Evolutionary conservation across 2,329 filamentous ascomycete species (phyloP), one percentile per base, ranked within the genome.

Genomic region (Colletotrichum lindemuthianum): DNA sequence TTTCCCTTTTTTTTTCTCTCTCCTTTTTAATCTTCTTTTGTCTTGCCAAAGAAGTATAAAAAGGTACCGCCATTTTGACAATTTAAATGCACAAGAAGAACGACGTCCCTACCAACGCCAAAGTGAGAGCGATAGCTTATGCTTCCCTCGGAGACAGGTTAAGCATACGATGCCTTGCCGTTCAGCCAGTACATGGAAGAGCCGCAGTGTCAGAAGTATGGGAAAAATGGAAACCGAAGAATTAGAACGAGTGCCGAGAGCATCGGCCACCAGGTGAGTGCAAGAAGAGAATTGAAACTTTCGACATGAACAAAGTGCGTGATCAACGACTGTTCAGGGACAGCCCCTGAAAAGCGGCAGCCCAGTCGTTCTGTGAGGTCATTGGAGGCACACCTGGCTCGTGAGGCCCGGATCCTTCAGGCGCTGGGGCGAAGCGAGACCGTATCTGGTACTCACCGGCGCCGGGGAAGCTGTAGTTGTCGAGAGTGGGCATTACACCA

Each of bases 331-430:
- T 86, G 72, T 91, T 91, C 67, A 93, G 83, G 2, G 91, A 93
- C 15, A 93, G 79, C 9, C 90, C 86, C 74, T 93, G 90, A 74
- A 92, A 92, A 6, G 83, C 77, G 57, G 80, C 79, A 33, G 84
- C 78, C 89, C 90, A 92, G 53, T 91, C 88, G 51, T 82, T 79
- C 71, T 83, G 82, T 33, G 65, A 43, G 49, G 51, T 65, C 52
- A 68, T 57, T 10, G 59, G 41, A 2, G 54, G 15, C 13, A 59
- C 44, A 40, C 53, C 52, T 11, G 55, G 39, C 5, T 78, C 76
- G 44, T 75, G 74, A 49, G 75, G 73, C 7, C 71, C 67, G 32
- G 72, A 68, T n/a, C 71, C 66, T 54, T 73, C 69, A 43, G 78
- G 77, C 2, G 79, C 76, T 32, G 78, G 78, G 2, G 82, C 77